Evolutionary conservation across 202 grass and related monocot genomes (phyloP).

Genomic region (Zoysia matrella): DNA sequence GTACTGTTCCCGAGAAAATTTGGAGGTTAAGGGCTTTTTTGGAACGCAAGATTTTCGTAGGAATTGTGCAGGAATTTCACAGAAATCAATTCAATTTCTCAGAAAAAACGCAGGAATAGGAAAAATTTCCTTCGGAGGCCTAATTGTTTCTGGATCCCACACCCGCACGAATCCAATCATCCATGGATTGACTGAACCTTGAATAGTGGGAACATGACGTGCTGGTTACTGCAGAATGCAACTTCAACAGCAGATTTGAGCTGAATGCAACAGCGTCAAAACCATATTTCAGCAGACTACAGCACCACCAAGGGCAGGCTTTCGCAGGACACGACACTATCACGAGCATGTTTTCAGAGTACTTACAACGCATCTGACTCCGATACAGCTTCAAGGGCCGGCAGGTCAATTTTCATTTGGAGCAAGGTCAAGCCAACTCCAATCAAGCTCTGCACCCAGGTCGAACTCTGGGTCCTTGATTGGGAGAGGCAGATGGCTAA

Average conservation of each 20-base stretch:
- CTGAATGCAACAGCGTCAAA: too few species aligned
- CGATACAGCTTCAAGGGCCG: conserved; percentile 12
- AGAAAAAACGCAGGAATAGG: too few species aligned
- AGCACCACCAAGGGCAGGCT: neutral
- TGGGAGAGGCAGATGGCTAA: conserved; percentile 13
- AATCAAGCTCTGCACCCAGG: conserved; percentile 43
- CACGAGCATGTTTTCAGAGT: neutral
- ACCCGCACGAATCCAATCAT: neutral
- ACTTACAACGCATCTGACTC: neutral
- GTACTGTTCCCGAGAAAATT: conserved; percentile 42
- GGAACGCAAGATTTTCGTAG: too few species aligned
- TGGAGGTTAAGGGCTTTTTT: neutral
- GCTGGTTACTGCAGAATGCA: neutral
- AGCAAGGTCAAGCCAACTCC: conserved; percentile 42
- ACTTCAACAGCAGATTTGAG: neutral
- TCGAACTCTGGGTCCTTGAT: conserved; percentile 29
- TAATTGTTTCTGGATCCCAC: conserved; percentile 8
- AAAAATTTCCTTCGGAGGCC: too few species aligned
- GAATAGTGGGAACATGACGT: neutral
- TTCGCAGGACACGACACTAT: neutral
- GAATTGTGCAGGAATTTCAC: too few species aligned
- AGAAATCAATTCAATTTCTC: too few species aligned
- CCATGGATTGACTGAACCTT: neutral
- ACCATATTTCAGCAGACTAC: neutral
- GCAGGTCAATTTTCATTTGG: conserved; percentile 30